Conservation (phyloP, 768 basidiomycete genomes). For the Calocybe cyanea region DNA sequence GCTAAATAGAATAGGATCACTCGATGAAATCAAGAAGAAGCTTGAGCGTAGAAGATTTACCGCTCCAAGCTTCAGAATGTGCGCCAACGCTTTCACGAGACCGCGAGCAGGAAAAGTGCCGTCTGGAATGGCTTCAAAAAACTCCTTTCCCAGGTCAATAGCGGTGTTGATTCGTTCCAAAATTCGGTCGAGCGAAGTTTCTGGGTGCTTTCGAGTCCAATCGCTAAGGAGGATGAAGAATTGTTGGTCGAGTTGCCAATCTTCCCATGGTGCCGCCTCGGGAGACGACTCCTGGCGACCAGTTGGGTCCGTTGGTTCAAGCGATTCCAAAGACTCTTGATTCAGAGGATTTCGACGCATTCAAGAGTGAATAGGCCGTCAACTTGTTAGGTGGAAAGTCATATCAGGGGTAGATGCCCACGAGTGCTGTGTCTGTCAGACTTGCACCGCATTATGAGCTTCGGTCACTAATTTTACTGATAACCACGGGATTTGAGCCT, state of each 20-base stretch:
- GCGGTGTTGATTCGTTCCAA: not conserved
- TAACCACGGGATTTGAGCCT: too few species aligned
- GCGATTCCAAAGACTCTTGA: too few species aligned
- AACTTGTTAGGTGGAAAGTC: too few species aligned
- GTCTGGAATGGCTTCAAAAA: slow-evolving; percentile 15
- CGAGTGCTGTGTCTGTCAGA: too few species aligned
- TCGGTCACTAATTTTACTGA: too few species aligned
- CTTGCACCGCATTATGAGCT: too few species aligned
- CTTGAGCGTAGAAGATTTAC: not conserved
- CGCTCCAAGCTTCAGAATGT: slow-evolving; percentile 11
- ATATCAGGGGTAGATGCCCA: too few species aligned
- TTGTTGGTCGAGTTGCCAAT: not conserved
- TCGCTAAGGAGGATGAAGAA: not conserved
- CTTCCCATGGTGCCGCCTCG: not conserved
- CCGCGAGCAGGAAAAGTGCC: slow-evolving; percentile 14
- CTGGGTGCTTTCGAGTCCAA: slow-evolving; percentile 1
- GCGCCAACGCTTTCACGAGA: slow-evolving; percentile 12
- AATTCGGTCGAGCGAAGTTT: slow-evolving; percentile 2
- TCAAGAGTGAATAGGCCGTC: too few species aligned
- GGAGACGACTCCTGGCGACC: too few species aligned
- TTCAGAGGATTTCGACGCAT: too few species aligned
- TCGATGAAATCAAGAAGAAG: too few species aligned
- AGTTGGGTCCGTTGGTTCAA: too few species aligned
- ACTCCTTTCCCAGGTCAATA: slow-evolving; percentile 5
- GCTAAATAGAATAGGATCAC: not conserved